A percentile compares a stretch with the other conserved stretches of the same genome.
Evolutionary conservation across 2,329 filamentous ascomycete genomes (phyloP).

Genomic region (Albifimbria verrucaria): DNA sequence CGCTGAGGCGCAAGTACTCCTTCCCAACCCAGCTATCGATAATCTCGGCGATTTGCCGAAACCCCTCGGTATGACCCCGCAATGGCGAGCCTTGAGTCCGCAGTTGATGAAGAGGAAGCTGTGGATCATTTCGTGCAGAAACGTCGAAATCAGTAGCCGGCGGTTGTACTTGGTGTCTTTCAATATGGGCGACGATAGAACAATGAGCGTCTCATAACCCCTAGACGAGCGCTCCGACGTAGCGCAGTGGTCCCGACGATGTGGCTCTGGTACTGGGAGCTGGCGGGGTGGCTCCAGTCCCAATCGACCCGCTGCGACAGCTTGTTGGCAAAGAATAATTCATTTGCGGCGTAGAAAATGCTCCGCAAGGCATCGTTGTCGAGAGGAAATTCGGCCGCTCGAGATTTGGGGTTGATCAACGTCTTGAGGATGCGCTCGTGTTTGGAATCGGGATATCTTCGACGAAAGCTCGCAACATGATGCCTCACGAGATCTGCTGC

Average conservation of each 20-base stretch:
- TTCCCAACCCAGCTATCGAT: constrained; percentile 60
- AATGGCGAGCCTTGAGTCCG: constrained; percentile 52
- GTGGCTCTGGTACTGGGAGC: constrained; percentile 47
- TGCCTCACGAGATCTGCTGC: constrained; percentile 47
- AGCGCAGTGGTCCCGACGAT: constrained; percentile 63
- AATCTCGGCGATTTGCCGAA: constrained; percentile 54
- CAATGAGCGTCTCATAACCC: constrained; percentile 62
- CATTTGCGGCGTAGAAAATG: constrained; percentile 60
- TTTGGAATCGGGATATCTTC: constrained; percentile 45
- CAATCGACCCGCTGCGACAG: constrained; percentile 57
- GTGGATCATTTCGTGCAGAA: constrained; percentile 65
- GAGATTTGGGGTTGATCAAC: constrained; percentile 50
- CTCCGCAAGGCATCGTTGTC: constrained; percentile 55
- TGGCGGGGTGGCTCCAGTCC: constrained; percentile 56
- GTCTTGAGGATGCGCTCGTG: constrained; percentile 56
- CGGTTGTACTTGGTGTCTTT: constrained; percentile 53
- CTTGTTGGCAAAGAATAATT: constrained; percentile 58
- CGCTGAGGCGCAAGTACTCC: constrained; percentile 50
- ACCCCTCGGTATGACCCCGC: constrained; percentile 61
- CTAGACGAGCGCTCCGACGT: constrained; percentile 38
- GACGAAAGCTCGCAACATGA: constrained; percentile 42
- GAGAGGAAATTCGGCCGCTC: constrained; percentile 46
- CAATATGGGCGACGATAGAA: constrained; percentile 59
- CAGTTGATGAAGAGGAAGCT: constrained; percentile 63
- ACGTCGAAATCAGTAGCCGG: constrained; percentile 60